phyloP scores from a whole-genome alignment of 805 yeast genomes.

The Myxozyma vanderwaltii region DNA sequence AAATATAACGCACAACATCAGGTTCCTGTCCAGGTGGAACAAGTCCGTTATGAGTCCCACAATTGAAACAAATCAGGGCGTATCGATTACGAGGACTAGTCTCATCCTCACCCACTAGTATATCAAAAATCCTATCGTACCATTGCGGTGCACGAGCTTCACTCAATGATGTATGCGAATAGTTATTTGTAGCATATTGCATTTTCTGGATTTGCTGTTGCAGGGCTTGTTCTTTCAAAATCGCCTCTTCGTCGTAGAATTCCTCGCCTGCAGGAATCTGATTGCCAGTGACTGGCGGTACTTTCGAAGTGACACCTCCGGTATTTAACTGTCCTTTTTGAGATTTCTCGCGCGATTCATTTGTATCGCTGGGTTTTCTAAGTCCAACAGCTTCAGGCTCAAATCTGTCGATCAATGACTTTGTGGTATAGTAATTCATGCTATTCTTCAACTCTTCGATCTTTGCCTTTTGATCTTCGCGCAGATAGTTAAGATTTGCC shows the following conservation, averaged over 20 bases:
- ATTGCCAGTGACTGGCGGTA: not conserved
- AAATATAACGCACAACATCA: conserved; percentile 53
- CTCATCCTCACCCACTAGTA: conserved; percentile 65
- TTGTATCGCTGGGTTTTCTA: not conserved
- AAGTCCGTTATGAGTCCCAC: conserved; percentile 73
- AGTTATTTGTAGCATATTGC: conserved; percentile 9
- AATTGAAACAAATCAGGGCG: conserved; percentile 71
- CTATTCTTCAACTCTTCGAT: conserved; percentile 68
- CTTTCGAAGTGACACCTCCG: not conserved
- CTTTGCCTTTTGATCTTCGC: conserved; percentile 53
- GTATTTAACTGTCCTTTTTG: not conserved
- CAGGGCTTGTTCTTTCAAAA: not conserved
- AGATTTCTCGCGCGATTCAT: too few relatives aligned
- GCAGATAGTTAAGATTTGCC: conserved; percentile 43
- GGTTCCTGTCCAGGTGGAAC: conserved; percentile 72
- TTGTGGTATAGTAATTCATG: conserved; percentile 76
- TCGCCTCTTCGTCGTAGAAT: conserved; percentile 1
- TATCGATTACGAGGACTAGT: conserved; percentile 58
- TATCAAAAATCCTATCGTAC: conserved; percentile 49
- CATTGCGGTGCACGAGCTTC: conserved; percentile 39
- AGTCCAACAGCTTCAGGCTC: conserved; percentile 59
- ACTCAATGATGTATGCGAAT: not conserved
- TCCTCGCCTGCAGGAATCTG: conserved; percentile 1
- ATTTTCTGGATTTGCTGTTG: conserved; percentile 3
- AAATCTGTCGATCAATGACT: conserved; percentile 69